Evolutionary conservation across 257 asterid genomes (phyloP), one percentile per base, ranked within the genome.

Genomic region (Cynanchum wilfordii): DNA sequence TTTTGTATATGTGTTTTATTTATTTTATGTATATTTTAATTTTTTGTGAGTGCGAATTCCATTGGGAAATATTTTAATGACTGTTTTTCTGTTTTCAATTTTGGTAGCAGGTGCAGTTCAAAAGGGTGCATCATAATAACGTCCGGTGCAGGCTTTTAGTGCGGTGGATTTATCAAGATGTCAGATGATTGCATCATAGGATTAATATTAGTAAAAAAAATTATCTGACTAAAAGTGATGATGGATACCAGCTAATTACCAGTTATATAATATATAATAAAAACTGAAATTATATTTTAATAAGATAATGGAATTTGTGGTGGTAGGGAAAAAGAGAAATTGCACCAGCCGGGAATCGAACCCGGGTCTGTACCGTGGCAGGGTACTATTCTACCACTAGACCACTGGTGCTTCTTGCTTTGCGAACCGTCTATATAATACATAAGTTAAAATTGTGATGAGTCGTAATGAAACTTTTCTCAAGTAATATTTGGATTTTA

Each of bases 331-430:
- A 38, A 10, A 10, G 2, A 42, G 2, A 42, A 42, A 7, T 40
- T 91, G 97, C 98, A 93, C 89, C 94, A 89, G 94, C 96, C 90
- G 95, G 94, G 96, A 91, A 89, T 88, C 91, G 93, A 93, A 89
- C 95, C 96, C 89, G 96, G 96, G 91, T 91, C 93, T 91, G 95
- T 88, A 94, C 94, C 91, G 93, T 93, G 96, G 96, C 91, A 89
- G 98, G 90, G 92, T 90, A 89, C 88, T 91, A 77, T 77, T 77
- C 76, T 65, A 71, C 80, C 80, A 71, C 76, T 56, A 66, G 80
- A 77, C 80, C 76, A 77, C 80, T 71, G 76, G 77, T 71, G 73
- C 80, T 44, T 17, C 0, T 42, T 42, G 47, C n/a, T n/a, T n/a
- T n/a, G n/a, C n/a, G n/a, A n/a, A n/a, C n/a, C n/a, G n/a, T n/a